phyloP scores from a whole-genome alignment of 352 stramenopile genomes.

The Pythium periplocum region DNA sequence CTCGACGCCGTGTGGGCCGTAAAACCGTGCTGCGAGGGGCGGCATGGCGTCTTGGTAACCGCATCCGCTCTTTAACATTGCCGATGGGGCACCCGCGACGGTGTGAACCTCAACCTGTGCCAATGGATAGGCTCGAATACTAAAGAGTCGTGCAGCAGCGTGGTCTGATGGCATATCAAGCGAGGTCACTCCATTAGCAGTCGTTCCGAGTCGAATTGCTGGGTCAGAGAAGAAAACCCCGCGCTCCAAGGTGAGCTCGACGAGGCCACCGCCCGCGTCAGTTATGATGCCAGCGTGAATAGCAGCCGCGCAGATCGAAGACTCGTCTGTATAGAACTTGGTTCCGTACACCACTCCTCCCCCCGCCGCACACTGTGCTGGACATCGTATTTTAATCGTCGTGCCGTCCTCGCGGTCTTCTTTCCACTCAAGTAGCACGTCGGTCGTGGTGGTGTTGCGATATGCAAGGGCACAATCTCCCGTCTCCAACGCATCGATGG shows the following conservation, averaged over 20 bases:
- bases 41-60: constrained; percentile 85
- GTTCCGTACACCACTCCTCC: constrained; percentile 50
- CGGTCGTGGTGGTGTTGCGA: constrained; percentile 27
- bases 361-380: constrained; percentile 33
- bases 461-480: constrained; percentile 21
- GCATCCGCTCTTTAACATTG: constrained; percentile 78
- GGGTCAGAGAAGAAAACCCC: constrained; percentile 30
- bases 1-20: constrained; percentile 56
- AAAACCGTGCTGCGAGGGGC: constrained; percentile 74
- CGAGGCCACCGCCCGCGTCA: constrained; percentile 32
- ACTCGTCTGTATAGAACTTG: constrained; percentile 83
- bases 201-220: constrained; percentile 24
- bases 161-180: constrained; percentile 28
- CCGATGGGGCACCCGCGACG: constrained; percentile 81
- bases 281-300: constrained; percentile 82
- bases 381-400: constrained; percentile 82
- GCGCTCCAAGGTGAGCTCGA: constrained; percentile 71
- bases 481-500: constrained; percentile 78
- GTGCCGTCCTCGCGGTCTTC: constrained; percentile 89
- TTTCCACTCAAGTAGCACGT: constrained; percentile 26
- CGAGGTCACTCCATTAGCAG: constrained; percentile 55
- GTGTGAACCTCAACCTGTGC: constrained; percentile 85
- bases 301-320: constrained; percentile 89
- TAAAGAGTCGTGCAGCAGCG: constrained; percentile 52
- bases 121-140: constrained; percentile 32